Percentiles rank a stretch among this genome's conserved stretches.
Evolutionary conservation across 768 basidiomycete genomes (phyloP).

Genomic region (Sporobolomyces pararoseus): DNA sequence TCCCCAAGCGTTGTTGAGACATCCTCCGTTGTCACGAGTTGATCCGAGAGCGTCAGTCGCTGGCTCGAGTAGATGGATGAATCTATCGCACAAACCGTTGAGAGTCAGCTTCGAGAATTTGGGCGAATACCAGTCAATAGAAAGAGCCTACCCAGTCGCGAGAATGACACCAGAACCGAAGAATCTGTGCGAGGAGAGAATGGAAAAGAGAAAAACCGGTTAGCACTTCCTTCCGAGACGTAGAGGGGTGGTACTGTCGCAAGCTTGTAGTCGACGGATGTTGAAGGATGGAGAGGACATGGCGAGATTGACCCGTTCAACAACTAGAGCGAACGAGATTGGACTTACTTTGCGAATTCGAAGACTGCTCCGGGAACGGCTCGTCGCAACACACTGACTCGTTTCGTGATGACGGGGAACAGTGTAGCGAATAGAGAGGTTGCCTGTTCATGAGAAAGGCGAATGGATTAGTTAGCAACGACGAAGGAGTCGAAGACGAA

Average conservation of each 20-base stretch:
- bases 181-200: conserved; percentile 14
- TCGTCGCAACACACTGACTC: conserved; percentile 30
- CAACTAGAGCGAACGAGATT: too few species aligned
- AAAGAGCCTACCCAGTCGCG: conserved; percentile 40
- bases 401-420: conserved; percentile 45
- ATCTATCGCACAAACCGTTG: background rate
- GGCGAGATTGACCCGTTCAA: too few species aligned
- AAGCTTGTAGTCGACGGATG: too few species aligned
- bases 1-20: conserved; percentile 45
- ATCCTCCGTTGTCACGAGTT: conserved; percentile 37
- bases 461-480: too few species aligned
- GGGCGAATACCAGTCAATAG: background rate
- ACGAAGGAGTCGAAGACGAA: background rate
- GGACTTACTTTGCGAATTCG: conserved; percentile 45
- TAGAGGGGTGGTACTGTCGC: too few species aligned
- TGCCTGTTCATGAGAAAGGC: conserved; percentile 15
- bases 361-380: conserved; percentile 42
- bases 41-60: conserved; percentile 19
- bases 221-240: background rate
- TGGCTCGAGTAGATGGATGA: conserved; percentile 45
- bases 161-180: conserved; percentile 41
- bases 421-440: conserved; percentile 44
- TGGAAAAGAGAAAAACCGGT: background rate
- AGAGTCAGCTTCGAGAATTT: background rate
- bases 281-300: background rate